These are phyloP conservation scores for Salvia hispanica DNA, from an alignment of 257 asterid genomes.

Conservation along the genomic window DNA sequence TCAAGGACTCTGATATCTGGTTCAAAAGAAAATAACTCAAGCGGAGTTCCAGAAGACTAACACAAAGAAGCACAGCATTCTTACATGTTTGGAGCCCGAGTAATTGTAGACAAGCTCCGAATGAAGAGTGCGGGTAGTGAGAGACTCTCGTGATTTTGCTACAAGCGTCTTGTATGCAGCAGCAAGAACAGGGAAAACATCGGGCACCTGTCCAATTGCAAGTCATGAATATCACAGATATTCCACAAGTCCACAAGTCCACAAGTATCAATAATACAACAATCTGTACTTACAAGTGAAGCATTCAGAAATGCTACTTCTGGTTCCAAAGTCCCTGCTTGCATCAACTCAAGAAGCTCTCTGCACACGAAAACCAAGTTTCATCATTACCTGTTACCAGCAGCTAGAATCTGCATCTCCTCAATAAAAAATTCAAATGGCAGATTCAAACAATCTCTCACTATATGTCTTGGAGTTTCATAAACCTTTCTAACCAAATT, in stretches of 20 bases:
- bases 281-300: constrained; percentile 64
- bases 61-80: constrained; percentile 21
- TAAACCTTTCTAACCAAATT: not conserved
- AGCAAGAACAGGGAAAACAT: constrained; percentile 83
- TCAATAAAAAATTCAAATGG: not conserved
- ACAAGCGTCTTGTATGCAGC: constrained; percentile 78
- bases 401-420: constrained; percentile 1
- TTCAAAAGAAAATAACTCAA: not conserved
- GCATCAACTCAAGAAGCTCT: constrained; percentile 78
- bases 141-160: constrained; percentile 72
- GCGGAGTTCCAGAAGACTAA: constrained; percentile 20
- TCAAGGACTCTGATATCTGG: constrained; percentile 87
- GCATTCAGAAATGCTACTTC: constrained; percentile 89
- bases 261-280: not conserved
- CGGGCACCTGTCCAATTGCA: constrained; percentile 62
- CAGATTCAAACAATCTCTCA: not conserved
- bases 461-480: not conserved
- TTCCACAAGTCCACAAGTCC: not conserved
- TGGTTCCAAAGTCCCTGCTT: constrained; percentile 79
- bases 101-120: constrained; percentile 94
- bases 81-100: constrained; percentile 92
- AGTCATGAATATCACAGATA: constrained; percentile 8
- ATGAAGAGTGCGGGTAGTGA: constrained; percentile 82
- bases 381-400: not conserved
- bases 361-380: constrained; percentile 40